Evolutionary conservation across 163 green algal genomes (phyloP), one percentile per base, ranked within the genome.

Genomic region (Scenedesmus sp.): DNA sequence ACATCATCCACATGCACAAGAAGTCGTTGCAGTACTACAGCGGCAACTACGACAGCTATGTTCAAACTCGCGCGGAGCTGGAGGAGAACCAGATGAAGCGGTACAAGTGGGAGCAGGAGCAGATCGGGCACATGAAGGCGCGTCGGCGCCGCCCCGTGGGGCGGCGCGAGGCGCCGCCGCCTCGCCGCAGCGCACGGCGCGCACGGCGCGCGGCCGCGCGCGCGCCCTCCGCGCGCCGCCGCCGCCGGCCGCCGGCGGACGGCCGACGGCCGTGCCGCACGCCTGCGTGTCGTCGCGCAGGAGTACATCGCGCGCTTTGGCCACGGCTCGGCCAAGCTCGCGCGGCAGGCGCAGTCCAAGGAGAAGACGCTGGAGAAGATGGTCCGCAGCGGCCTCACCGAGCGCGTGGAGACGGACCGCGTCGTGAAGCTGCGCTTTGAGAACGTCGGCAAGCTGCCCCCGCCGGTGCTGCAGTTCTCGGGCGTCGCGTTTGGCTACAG

Each of bases 281-380:
- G n/a, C n/a, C n/a, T 74, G 2, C 7, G 39, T 60, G 5, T 47
- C 14, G 26, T 3, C 45, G 24, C 71, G 63, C 88, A 92, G 90
- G 93, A 96, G 60, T 95, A 96, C 86, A 96, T 96, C 75, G 91
- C 90, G 2, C 70, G 92, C 9, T 98, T 98, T 71, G 93, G 95
- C 24, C 94, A 98, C 70, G 95, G 95, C 45, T 88, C 63, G 31
- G 95, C 94, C 71, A 98, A 98, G 89, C 90, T 98, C 51, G 94
- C 95, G 6, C 87, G 93, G 4, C 94, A 98, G 82, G 94, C 93
- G 29, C 92, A 96, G 83, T 91, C 67, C 58, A 98, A 98, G 84
- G 92, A 98, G 87, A 99, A 99, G 86, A 97, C 92, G 34, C 81
- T 99, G 60, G 95, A 90, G n/a, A 99, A 99, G 88, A 98, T 99